Conservation (phyloP, 306 rosid species). For the Phaseolus lunatus region DNA sequence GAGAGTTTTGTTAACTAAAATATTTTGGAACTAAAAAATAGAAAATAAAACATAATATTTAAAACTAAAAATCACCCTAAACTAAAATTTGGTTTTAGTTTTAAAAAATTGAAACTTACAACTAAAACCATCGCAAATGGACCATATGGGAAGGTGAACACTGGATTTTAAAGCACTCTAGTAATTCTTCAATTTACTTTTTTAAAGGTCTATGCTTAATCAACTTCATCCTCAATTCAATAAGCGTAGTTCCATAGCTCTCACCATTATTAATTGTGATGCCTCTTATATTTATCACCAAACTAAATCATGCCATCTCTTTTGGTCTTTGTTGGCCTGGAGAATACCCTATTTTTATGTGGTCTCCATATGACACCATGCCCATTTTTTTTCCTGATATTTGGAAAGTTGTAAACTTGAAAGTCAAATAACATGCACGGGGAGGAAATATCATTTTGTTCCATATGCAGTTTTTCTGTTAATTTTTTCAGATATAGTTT, state of each 20-base stretch:
- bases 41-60: no score
- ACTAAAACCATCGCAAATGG: no score
- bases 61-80: no score
- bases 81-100: no score
- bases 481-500: conserved; percentile 11
- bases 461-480: neutral
- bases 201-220: no score
- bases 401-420: neutral
- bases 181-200: neutral
- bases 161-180: neutral
- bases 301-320: neutral
- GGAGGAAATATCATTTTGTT: conserved; percentile 3
- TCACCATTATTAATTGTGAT: no score
- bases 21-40: no score
- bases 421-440: neutral
- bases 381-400: neutral
- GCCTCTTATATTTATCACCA: no score
- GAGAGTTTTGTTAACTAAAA: no score
- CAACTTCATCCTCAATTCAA: no score
- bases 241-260: no score
- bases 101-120: no score
- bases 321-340: neutral
- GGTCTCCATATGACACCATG: neutral
- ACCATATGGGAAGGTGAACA: neutral
- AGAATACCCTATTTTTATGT: neutral